These are phyloP conservation scores for Odontarrhena argentea DNA, from an alignment of 345 rosid species.

Conservation along the genomic window DNA sequence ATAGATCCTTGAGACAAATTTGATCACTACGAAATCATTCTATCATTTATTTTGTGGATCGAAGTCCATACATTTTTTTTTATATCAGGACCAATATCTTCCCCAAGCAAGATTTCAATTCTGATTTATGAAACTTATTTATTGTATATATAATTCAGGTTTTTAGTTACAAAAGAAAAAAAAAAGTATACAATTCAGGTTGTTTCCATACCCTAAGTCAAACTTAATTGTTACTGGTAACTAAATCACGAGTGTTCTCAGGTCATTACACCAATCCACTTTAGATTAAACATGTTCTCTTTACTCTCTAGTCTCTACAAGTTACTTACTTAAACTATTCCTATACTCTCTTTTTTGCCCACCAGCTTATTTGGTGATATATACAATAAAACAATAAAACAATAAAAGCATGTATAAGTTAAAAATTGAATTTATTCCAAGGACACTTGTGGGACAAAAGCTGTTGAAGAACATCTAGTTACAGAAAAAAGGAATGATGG, in stretches of 20 bases:
- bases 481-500: conserved; percentile 37
- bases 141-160: too few species aligned
- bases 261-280: neutral
- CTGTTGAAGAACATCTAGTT: conserved; percentile 43
- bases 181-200: too few species aligned
- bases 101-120: too few species aligned
- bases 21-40: too few species aligned
- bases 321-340: neutral
- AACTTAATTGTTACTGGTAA: too few species aligned
- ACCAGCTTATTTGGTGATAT: neutral
- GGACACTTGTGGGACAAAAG: conserved; percentile 41
- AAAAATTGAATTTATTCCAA: neutral
- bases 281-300: neutral
- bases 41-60: too few species aligned
- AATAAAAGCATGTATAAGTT: neutral
- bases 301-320: neutral
- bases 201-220: too few species aligned
- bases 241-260: neutral
- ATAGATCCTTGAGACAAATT: too few species aligned
- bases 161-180: too few species aligned
- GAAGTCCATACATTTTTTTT: too few species aligned
- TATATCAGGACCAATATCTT: too few species aligned
- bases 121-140: too few species aligned
- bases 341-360: neutral
- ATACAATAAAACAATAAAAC: neutral